phyloP scores from a whole-genome alignment of 2,329 filamentous ascomycete genomes.

The Talaromyces pinophilus region DNA sequence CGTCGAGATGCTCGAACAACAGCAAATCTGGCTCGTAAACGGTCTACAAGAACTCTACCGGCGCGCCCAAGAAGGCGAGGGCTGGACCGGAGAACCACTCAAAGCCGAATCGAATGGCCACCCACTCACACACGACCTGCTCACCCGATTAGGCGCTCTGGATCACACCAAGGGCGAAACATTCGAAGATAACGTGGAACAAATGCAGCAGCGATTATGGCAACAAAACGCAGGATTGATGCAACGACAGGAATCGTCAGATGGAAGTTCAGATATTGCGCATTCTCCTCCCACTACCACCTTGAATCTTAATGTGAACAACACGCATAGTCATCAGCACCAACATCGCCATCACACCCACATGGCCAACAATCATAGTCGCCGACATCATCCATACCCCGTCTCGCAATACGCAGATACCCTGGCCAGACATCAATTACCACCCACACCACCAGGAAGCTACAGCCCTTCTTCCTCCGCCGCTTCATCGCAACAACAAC shows the following conservation, averaged over 20 bases:
- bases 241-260: constrained; percentile 57
- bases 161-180: constrained; percentile 54
- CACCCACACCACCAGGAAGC: constrained; percentile 43
- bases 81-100: constrained; percentile 58
- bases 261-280: constrained; percentile 59
- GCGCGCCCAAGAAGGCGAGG: constrained; percentile 53
- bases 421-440: constrained; percentile 31
- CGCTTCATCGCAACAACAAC: constrained; percentile 4
- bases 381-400: constrained; percentile 12
- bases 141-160: constrained; percentile 60
- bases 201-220: constrained; percentile 58
- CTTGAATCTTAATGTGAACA: constrained; percentile 14
- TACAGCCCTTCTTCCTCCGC: constrained; percentile 39
- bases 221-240: constrained; percentile 51
- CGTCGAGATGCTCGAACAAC: constrained; percentile 67
- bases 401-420: constrained; percentile 21
- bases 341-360: constrained; percentile 8
- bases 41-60: constrained; percentile 63
- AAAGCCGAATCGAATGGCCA: constrained; percentile 55
- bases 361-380: constrained; percentile 8
- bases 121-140: constrained; percentile 64
- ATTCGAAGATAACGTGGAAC: constrained; percentile 61
- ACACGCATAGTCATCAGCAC: constrained; percentile 14
- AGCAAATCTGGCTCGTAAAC: constrained; percentile 62
- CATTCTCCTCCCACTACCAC: constrained; percentile 41